Evolutionary conservation across 129 eudicot genomes (phyloP).

Genomic region (Logfia minima): DNA sequence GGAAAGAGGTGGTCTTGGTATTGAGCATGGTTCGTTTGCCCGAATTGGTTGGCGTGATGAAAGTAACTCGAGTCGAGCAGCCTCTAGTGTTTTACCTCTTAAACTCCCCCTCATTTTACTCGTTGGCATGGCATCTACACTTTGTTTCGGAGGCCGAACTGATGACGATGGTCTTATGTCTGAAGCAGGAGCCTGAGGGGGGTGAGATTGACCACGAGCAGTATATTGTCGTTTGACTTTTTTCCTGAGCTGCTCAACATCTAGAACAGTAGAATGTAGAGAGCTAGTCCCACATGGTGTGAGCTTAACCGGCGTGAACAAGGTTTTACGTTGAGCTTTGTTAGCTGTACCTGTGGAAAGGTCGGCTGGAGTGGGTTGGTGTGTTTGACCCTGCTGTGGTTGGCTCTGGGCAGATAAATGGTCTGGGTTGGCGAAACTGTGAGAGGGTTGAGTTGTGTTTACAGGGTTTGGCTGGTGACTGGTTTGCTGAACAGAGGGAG

Average conservation of each 20-base stretch:
- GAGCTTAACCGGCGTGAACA: constrained; percentile 4
- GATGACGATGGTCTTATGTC: not conserved
- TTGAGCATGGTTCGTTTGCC: constrained; percentile 22
- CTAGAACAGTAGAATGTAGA: not conserved
- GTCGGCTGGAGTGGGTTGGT: not conserved
- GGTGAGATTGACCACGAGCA: not conserved
- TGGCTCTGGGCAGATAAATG: not conserved
- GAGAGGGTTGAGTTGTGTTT: not conserved
- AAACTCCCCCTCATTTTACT: constrained; percentile 40
- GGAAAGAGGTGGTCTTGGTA: constrained; percentile 5
- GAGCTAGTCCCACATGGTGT: not conserved
- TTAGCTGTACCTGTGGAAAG: not conserved
- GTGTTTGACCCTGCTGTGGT: not conserved
- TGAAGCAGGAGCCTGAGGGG: not conserved
- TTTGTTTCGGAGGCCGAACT: not conserved
- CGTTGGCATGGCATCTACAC: constrained; percentile 6
- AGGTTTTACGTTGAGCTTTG: not conserved
- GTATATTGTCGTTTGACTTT: not conserved
- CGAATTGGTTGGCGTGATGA: constrained; percentile 28
- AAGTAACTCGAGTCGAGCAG: constrained; percentile 21
- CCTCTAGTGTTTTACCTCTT: constrained; percentile 20
- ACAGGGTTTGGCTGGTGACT: not conserved
- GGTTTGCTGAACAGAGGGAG: not conserved
- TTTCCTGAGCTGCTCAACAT: constrained; percentile 1
- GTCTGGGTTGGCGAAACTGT: not conserved